Percentiles rank a stretch among this genome's conserved stretches.
Evolutionary conservation across 208 protist genomes (phyloP).

Genomic region (Balamuthia mandrillaris): DNA sequence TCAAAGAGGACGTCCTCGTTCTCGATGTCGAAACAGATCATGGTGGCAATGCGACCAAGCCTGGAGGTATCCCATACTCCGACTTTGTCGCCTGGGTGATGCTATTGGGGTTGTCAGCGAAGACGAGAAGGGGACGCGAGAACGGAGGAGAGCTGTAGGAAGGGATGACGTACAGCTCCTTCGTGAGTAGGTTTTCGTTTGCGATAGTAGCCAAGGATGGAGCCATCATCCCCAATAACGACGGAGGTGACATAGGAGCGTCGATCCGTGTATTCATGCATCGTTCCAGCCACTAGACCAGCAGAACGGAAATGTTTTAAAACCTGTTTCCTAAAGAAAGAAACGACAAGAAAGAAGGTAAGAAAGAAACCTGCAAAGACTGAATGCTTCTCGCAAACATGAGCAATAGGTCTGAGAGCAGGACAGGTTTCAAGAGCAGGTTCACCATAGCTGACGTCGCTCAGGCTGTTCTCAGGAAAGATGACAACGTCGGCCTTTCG

Average conservation of each 20-base stretch:
- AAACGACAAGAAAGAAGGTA: too few species aligned
- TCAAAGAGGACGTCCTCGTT: constrained; percentile 36
- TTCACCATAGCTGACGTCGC: background rate
- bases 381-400: background rate
- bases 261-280: background rate
- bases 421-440: background rate
- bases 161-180: background rate
- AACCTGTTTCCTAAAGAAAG: too few species aligned
- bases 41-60: constrained; percentile 10
- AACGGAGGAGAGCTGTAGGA: background rate
- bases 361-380: too few species aligned
- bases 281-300: constrained; percentile 26
- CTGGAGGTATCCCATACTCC: constrained; percentile 6
- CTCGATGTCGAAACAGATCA: constrained; percentile 49
- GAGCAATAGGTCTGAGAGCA: background rate
- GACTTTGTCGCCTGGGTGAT: background rate
- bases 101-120: too few species aligned
- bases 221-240: background rate
- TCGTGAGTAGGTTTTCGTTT: background rate
- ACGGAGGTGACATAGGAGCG: background rate
- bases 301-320: too few species aligned
- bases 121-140: background rate
- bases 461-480: constrained; percentile 15
- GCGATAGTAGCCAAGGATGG: background rate
- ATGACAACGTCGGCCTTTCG: constrained; percentile 24